phyloP scores from a whole-genome alignment of 805 yeast genomes.

The Allodekkera sacchari region DNA sequence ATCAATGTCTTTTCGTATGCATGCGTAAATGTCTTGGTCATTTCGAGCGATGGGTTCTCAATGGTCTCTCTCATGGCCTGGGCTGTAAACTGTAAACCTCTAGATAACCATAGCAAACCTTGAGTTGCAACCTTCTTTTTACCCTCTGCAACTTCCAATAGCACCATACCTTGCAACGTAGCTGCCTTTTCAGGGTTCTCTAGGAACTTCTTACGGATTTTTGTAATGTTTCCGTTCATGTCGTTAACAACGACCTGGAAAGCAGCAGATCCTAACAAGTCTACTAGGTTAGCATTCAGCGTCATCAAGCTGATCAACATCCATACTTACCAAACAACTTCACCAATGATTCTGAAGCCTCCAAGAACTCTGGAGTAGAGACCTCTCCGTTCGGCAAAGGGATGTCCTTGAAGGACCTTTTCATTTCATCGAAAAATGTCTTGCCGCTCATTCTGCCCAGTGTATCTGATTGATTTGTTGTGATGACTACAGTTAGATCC shows the following conservation, averaged over 20 bases:
- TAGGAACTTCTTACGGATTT: slow-evolving; percentile 59
- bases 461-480: no score
- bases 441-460: no score
- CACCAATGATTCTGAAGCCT: slow-evolving; percentile 77
- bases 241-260: slow-evolving; percentile 80
- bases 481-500: no score
- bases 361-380: slow-evolving; percentile 67
- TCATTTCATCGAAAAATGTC: slow-evolving; percentile 76
- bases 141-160: slow-evolving; percentile 60
- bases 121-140: slow-evolving; percentile 73
- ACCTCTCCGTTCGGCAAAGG: slow-evolving; percentile 55
- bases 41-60: slow-evolving; percentile 53
- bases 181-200: slow-evolving; percentile 53
- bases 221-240: slow-evolving; percentile 78
- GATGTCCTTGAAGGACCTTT: slow-evolving; percentile 68
- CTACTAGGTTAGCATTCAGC: slow-evolving; percentile 11
- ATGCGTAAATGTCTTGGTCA: slow-evolving; percentile 70
- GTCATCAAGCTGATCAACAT: no score
- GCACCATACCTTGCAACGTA: slow-evolving; percentile 73
- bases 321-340: slow-evolving; percentile 55
- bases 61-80: slow-evolving; percentile 78
- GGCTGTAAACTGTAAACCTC: slow-evolving; percentile 89
- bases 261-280: slow-evolving; percentile 77
- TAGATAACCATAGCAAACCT: slow-evolving; percentile 78
- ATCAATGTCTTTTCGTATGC: slow-evolving; percentile 77